These are phyloP conservation scores for Aquilaria agallochum DNA, from an alignment of 441 rosid species.

Conservation along the genomic window DNA sequence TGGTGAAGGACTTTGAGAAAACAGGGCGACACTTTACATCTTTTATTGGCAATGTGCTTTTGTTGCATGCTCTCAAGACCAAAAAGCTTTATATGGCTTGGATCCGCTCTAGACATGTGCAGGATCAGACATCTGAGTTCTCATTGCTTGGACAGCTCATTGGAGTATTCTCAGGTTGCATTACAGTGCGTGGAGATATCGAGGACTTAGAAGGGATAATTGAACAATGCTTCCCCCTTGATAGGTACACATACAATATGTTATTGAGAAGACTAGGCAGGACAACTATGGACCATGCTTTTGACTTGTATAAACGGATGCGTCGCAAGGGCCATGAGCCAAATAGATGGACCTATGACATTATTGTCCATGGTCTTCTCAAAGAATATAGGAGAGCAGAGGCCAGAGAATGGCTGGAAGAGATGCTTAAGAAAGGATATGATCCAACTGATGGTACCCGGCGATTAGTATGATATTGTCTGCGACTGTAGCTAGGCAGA, in stretches of 20 bases:
- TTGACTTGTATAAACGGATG: constrained; percentile 39
- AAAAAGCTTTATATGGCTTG: constrained; percentile 55
- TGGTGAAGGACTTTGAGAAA: constrained; percentile 50
- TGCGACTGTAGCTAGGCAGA: constrained; percentile 5
- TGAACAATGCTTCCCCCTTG: constrained; percentile 55
- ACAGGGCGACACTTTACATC: constrained; percentile 47
- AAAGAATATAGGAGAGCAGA: constrained; percentile 32
- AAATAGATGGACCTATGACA: constrained; percentile 51
- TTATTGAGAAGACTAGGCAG: constrained; percentile 43
- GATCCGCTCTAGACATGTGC: constrained; percentile 36
- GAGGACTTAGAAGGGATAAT: constrained; percentile 45
- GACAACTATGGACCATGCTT: constrained; percentile 40
- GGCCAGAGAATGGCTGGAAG: constrained; percentile 35
- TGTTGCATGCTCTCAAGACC: constrained; percentile 46
- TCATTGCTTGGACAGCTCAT: constrained; percentile 57
- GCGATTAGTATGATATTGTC: constrained; percentile 7
- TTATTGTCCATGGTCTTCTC: constrained; percentile 35
- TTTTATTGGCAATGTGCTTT: constrained; percentile 66
- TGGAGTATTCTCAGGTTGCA: constrained; percentile 51
- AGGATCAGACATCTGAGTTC: constrained; percentile 35
- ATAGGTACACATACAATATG: constrained; percentile 56
- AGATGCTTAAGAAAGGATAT: constrained; percentile 32
- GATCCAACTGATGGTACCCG: constrained; percentile 9
- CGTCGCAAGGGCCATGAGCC: constrained; percentile 56
- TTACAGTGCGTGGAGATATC: constrained; percentile 25